Percentiles rank a stretch among this genome's conserved stretches.
Conservation (phyloP, 805 yeast species). For the Spathaspora gorwiae region DNA sequence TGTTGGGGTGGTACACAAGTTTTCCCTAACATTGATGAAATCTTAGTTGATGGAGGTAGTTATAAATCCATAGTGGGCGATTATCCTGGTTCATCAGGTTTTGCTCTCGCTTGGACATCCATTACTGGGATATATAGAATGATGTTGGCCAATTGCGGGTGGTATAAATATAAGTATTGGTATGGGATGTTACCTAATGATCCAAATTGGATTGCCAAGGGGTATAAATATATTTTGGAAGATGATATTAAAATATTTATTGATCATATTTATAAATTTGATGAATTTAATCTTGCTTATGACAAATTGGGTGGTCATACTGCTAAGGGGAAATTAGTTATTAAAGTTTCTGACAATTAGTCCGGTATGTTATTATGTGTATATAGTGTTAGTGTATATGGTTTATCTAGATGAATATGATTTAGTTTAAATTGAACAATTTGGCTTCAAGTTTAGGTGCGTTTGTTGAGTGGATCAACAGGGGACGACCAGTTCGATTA, state of each 20-base stretch:
- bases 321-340: constrained; percentile 65
- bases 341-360: constrained; percentile 18
- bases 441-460: too few relatives aligned
- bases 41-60: constrained; percentile 46
- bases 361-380: too few relatives aligned
- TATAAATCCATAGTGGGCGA: constrained; percentile 61
- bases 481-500: too few relatives aligned
- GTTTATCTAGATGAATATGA: too few relatives aligned
- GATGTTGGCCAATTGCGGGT: not conserved
- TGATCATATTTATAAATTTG: constrained; percentile 50
- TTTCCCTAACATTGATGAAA: constrained; percentile 33
- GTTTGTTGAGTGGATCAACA: too few relatives aligned
- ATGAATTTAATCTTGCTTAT: constrained; percentile 48
- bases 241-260: constrained; percentile 43
- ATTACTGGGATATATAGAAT: not conserved
- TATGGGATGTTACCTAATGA: not conserved
- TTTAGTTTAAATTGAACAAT: too few relatives aligned
- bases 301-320: constrained; percentile 40
- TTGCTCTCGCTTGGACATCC: not conserved
- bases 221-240: constrained; percentile 38
- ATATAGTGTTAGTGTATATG: too few relatives aligned
- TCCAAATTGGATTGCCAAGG: constrained; percentile 14
- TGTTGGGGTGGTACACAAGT: constrained; percentile 57
- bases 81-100: constrained; percentile 9
- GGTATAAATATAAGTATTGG: not conserved